These are phyloP conservation scores for Pyrenophora tritici-repentis DNA, from an alignment of 2,329 filamentous ascomycete genomes.

Conservation along the genomic window DNA sequence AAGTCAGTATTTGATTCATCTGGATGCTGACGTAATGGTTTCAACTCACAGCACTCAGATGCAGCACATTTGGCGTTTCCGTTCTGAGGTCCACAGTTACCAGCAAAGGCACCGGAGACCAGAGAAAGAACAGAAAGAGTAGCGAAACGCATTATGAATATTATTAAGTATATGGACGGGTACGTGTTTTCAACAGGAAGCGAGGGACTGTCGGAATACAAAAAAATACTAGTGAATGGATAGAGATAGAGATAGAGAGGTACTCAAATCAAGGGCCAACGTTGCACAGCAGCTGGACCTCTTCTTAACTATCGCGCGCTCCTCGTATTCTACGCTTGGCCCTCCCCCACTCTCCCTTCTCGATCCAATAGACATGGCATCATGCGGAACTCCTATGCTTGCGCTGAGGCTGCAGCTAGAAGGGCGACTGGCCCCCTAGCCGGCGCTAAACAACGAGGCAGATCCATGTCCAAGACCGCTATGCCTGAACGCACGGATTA, in stretches of 20 bases:
- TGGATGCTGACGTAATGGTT: too few species aligned
- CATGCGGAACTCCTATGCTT: slow-evolving; percentile 10
- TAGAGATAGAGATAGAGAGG: background rate
- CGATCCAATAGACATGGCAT: slow-evolving; percentile 17
- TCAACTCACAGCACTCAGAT: slow-evolving; percentile 43
- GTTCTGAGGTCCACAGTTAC: slow-evolving; percentile 45
- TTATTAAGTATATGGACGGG: slow-evolving; percentile 1
- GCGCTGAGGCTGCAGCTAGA: slow-evolving; percentile 12
- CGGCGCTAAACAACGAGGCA: slow-evolving; percentile 10
- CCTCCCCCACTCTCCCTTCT: slow-evolving; percentile 9
- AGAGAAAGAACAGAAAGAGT: slow-evolving; percentile 34
- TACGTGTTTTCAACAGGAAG: slow-evolving; percentile 3
- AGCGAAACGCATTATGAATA: slow-evolving; percentile 41
- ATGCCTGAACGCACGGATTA: slow-evolving; percentile 21
- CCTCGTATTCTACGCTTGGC: slow-evolving; percentile 21
- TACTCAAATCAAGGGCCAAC: too few species aligned
- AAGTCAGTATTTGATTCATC: slow-evolving; percentile 9
- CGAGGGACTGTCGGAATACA: slow-evolving; percentile 6
- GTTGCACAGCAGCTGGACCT: slow-evolving; percentile 7
- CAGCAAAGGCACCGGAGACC: slow-evolving; percentile 32
- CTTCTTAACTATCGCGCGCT: slow-evolving; percentile 8
- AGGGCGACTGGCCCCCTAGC: slow-evolving; percentile 7
- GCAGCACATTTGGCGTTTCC: slow-evolving; percentile 40
- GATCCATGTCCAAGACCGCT: slow-evolving; percentile 8
- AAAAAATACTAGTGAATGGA: background rate